Base-by-base conservation (phyloP, 1,284 basidiomycete species). In the Apiotrichum gracile region DNA sequence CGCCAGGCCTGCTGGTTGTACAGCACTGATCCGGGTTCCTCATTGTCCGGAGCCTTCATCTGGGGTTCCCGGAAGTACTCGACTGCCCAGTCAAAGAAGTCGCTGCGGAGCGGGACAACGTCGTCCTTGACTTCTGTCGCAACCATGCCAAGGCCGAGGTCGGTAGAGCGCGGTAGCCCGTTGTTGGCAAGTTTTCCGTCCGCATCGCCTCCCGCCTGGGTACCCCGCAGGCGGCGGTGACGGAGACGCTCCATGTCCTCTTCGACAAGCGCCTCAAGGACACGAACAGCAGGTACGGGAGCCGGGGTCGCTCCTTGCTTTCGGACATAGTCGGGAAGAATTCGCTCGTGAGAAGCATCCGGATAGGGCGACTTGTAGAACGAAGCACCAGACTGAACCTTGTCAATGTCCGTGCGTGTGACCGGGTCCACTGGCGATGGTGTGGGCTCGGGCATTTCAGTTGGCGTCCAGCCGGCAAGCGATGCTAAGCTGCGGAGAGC, bases 11-110 rank as follows among this genome's bases (percentile, higher is more conserved):
- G 91, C 65, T 94, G 88, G 67, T 97, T 97, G 70, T 94, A 97
- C 64, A 88, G 85, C 43, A 88, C 78, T 58, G 89, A 93, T 4
- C 94, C 94, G 17, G 93, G 91, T 73, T 98, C 96, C 67, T 97
- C 92, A 5, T 85, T 85, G 71, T 98, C 94, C 19, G 89, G 84
- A 81, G 92, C 87, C 88, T 90, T 86, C 92, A 97, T 96, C 74
- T 96, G 94, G 5, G 94, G 92, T 74, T 97, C 93, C 59, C 89
- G 92, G 78, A 97, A 98, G 73, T 97, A 97, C 70, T 97, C 93
- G 66, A 85, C 85, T 57, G 91, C 92, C 90, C 91, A 97, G 67
- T 96, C 92, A 69, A 89, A 98, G 73, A 91, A 93, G 2, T 83
- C 82, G 66, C 89, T 92, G 76, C 91, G 91, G 63, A 98, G 76